Evolutionary conservation across 352 stramenopile genomes (phyloP).

Genomic region (Phytophthora boehmeriae): DNA sequence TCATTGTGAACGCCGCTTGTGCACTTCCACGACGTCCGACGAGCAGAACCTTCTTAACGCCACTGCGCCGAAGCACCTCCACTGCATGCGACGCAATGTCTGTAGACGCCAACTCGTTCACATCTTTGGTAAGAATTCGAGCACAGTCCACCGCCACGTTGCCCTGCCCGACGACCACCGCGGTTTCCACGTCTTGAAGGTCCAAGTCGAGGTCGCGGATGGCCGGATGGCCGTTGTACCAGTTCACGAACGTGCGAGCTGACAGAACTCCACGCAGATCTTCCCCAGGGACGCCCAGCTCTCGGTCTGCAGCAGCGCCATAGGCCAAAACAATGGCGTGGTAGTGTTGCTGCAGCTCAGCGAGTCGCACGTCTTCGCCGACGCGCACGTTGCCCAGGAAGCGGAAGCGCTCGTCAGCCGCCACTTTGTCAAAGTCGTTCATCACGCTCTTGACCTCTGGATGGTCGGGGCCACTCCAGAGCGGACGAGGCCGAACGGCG

Average conservation of each 20-base stretch:
- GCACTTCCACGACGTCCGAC: conserved; percentile 94
- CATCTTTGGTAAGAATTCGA: conserved; percentile 93
- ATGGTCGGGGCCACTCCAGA: conserved; percentile 98
- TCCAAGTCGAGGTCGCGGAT: conserved; percentile 88
- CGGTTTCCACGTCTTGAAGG: conserved; percentile 58
- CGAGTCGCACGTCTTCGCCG: conserved; percentile 86
- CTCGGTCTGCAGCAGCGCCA: conserved; percentile 91
- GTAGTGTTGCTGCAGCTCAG: conserved; percentile 91
- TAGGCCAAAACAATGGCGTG: conserved; percentile 96
- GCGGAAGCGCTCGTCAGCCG: conserved; percentile 74
- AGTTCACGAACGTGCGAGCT: conserved; percentile 97
- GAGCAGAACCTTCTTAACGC: conserved; percentile 89
- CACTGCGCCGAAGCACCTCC: conserved; percentile 74
- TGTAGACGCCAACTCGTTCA: conserved; percentile 88
- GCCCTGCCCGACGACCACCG: conserved; percentile 97
- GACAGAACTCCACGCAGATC: conserved; percentile 75
- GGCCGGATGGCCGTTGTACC: conserved; percentile 98
- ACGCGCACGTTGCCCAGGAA: conserved; percentile 93
- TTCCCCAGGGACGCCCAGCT: conserved; percentile 90
- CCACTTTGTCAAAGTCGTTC: conserved; percentile 95
- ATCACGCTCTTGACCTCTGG: conserved; percentile 98
- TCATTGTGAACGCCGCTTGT: conserved; percentile 98
- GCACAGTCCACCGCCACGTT: conserved; percentile 98
- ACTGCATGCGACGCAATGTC: conserved; percentile 94
- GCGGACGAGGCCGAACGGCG: conserved; percentile 96